Evolutionary conservation across 495 filamentous ascomycete species (phyloP), one percentile per base, ranked within the genome.

Genomic region (Aspergillus cavernicola): DNA sequence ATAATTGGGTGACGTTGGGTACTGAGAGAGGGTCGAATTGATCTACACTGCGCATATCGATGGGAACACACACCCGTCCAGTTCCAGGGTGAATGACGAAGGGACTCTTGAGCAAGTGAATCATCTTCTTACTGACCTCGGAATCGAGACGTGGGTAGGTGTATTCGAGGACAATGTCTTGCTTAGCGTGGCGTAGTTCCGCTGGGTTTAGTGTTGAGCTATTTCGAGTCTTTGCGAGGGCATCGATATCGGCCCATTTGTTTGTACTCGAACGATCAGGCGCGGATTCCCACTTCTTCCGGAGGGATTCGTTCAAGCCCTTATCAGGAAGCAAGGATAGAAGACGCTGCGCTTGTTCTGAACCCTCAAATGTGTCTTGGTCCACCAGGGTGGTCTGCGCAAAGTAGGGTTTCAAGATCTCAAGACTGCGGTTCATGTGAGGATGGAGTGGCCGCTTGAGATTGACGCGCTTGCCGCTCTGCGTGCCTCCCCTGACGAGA

Each of bases 121-220:
- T 97, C 66, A 95, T 83, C 64, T 96, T 95, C 73, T 97, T 97
- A 61, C 87, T 90, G 60, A 98, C 93, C 59, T 96, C 90, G 50
- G 90, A 89, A 77, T 98, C 93, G 44, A 98, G 84, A 9, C 93
- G 85, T n/a, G 93, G 95, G 67, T 98, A 98, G 4, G 93, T 96
- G 70, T 97, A 97, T 70, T 97, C 95, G 22, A 98, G 80, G 12
- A 97, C 83, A 38, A 97, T 85, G 62, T 97, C 93, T 59, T 95
- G 88, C 71, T 95, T 97, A 20, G 88, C 88, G 53, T 97, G 88
- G n/a, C 84, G 77, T 20, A 97, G 78, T 2, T 81, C 78, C 43
- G 74, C 71, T 3, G 82, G 53, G 60, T 89, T 83, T 0, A 92
- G 68, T 1, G 73, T 80, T 43, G 83, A 84, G 64, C 82, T 82